phyloP scores from a whole-genome alignment of 768 basidiomycete genomes.

The Suillus variegatus region DNA sequence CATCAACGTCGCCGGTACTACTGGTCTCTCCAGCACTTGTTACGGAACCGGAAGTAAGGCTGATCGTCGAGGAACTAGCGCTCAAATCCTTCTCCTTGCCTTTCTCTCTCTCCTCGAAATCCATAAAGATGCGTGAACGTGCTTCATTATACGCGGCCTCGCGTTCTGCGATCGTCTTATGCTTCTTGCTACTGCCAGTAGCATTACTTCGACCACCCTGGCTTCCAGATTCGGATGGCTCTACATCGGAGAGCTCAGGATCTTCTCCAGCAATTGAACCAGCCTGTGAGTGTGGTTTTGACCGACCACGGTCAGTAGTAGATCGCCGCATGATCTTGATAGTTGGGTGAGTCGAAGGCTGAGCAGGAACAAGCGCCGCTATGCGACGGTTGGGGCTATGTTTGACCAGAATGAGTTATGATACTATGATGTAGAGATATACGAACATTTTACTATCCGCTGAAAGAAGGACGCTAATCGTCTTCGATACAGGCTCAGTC shows the following conservation, averaged over 20 bases:
- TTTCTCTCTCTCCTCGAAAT: constrained; percentile 69
- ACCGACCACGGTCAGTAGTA: constrained; percentile 51
- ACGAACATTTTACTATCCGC: constrained; percentile 78
- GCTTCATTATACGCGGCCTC: constrained; percentile 91
- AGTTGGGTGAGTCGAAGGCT: constrained; percentile 67
- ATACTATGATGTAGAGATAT: background rate
- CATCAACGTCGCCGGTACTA: constrained; percentile 62
- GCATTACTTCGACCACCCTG: constrained; percentile 67
- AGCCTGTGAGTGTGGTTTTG: constrained; percentile 66
- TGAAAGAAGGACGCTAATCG: constrained; percentile 56
- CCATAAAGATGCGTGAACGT: constrained; percentile 84
- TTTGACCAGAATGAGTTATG: constrained; percentile 17
- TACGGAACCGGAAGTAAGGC: constrained; percentile 68
- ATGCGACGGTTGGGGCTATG: constrained; percentile 69
- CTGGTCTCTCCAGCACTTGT: constrained; percentile 57
- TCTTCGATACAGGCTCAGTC: constrained; percentile 62
- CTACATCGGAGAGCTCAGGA: constrained; percentile 73
- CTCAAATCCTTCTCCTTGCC: constrained; percentile 73
- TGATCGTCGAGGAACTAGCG: constrained; percentile 74
- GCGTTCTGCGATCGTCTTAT: constrained; percentile 80
- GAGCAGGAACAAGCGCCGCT: constrained; percentile 76
- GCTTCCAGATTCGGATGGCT: constrained; percentile 82
- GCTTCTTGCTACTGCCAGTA: constrained; percentile 64
- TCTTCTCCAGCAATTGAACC: constrained; percentile 77
- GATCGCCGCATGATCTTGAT: constrained; percentile 88